phyloP scores from a whole-genome alignment of 163 green algal genomes.

The Scenedesmus sp. region DNA sequence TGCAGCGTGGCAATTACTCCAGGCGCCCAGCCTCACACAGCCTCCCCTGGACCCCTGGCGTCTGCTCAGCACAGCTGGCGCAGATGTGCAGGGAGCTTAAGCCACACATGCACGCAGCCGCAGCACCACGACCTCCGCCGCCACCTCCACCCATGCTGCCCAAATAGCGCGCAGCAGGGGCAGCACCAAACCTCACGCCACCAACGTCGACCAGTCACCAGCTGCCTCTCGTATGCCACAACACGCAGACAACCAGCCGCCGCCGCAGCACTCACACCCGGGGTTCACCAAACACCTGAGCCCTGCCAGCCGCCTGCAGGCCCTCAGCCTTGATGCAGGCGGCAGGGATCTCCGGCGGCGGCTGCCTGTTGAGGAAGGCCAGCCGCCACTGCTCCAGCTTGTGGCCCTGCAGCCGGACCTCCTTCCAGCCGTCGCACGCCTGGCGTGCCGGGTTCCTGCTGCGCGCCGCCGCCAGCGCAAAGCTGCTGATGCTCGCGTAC shows the following conservation, averaged over 20 bases:
- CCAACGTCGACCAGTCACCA: too few species aligned
- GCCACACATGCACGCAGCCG: too few species aligned
- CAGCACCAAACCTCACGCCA: too few species aligned
- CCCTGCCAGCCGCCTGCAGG: neutral
- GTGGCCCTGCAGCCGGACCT: conserved; percentile 48
- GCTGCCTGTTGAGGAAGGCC: conserved; percentile 33
- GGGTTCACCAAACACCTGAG: neutral
- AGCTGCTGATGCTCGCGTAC: conserved; percentile 56
- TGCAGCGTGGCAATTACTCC: too few species aligned
- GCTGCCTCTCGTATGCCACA: too few species aligned
- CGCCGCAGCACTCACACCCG: neutral
- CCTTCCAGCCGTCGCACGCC: conserved; percentile 60
- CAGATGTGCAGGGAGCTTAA: too few species aligned
- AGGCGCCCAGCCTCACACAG: too few species aligned
- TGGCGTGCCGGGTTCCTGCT: conserved; percentile 49
- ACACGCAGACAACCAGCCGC: neutral
- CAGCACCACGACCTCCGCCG: too few species aligned
- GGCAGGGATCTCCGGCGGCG: conserved; percentile 27
- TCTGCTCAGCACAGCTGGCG: too few species aligned
- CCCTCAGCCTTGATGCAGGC: neutral
- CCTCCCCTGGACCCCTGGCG: too few species aligned
- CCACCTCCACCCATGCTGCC: too few species aligned
- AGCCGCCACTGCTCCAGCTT: conserved; percentile 54
- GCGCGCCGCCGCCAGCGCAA: conserved; percentile 55
- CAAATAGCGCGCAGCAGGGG: too few species aligned